These are phyloP conservation scores for Termitomyces eurrhizus DNA, from an alignment of 768 basidiomycete genomes.

Conservation along the genomic window DNA sequence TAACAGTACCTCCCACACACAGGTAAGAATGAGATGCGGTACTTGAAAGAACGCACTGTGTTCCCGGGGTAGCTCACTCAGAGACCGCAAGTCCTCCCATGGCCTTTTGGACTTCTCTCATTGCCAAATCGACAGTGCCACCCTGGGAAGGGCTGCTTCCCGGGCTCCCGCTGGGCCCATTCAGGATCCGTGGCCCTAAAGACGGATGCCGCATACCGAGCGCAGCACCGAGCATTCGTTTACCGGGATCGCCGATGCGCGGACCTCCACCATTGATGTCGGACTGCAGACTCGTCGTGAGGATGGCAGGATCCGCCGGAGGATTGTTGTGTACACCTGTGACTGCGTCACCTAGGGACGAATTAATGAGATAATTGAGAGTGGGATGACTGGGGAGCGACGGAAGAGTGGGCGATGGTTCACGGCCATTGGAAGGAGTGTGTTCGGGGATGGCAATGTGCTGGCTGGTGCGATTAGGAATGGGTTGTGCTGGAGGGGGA, in stretches of 20 bases:
- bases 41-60: constrained; percentile 7
- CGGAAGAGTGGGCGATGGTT: constrained; percentile 81
- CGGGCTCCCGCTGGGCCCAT: constrained; percentile 31
- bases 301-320: constrained; percentile 65
- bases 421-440: constrained; percentile 46
- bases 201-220: constrained; percentile 80
- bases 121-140: constrained; percentile 48
- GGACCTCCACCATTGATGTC: constrained; percentile 49
- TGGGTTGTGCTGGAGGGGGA: constrained; percentile 31
- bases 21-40: constrained; percentile 1
- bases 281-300: constrained; percentile 52
- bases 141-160: constrained; percentile 36
- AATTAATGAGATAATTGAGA: constrained; percentile 79
- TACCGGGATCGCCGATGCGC: constrained; percentile 83
- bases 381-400: constrained; percentile 80
- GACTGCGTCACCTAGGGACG: constrained; percentile 57
- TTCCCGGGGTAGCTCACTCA: constrained; percentile 44
- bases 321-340: constrained; percentile 33
- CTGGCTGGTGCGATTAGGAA: constrained; percentile 33
- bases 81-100: constrained; percentile 73
- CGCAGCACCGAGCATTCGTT: constrained; percentile 85
- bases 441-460: constrained; percentile 55
- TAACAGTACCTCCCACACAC: constrained; percentile 7
- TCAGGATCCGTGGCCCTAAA: constrained; percentile 58
- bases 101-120: constrained; percentile 69